Base-by-base conservation (phyloP, 2,329 filamentous ascomycete genomes). In the Aspergillus aculeatus region DNA sequence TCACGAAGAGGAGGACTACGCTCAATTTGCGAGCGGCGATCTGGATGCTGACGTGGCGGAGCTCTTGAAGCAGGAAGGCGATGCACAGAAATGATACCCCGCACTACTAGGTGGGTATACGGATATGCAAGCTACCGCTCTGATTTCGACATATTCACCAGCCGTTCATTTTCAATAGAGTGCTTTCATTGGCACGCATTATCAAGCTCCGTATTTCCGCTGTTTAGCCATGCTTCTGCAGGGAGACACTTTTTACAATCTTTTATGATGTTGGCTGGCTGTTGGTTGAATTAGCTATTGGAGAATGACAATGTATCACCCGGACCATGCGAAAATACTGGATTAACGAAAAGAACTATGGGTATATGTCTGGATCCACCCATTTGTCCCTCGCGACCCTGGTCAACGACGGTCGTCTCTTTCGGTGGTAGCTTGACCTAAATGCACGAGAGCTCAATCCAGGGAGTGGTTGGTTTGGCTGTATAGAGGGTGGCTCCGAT, bases 31-130 rank as follows among this genome's bases (percentile, higher is more conserved):
- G 1, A 77, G 79, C 9, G 83, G 82, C 12, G 84, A 83, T 21
- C 75, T 89, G 64, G 86, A 88, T 69, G 83, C 81, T 7, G 85
- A 87, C 71, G 82, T 88, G 51, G 83, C 83, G 10, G 83, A 84
- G 62, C 77, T 88, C 72, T 72, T 86, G 64, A 78, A 81, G 57
- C 79, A 80, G 60, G 79, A 81, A 62, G 75, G 72, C 52, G 67
- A 68, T 53, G 35, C 61, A 21, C 63, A 68, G 50, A 60, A 58
- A 48, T 62, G 50, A 44, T 5, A 24, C n/a, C 52, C 47, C 24
- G 5, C 26, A 38, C 26, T 47, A 29, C n/a, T 19, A n/a, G 6
- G 12, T 23, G 32, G 21, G 31, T 44, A 50, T 10, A 19, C n/a
- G 23, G 21, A 35, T 44, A 50, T 19, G n/a, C n/a, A 35, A 19